Percentiles rank a stretch among this genome's conserved stretches.
Evolutionary conservation across 495 filamentous ascomycete species (phyloP).

Genomic region (Talaromyces ruber): DNA sequence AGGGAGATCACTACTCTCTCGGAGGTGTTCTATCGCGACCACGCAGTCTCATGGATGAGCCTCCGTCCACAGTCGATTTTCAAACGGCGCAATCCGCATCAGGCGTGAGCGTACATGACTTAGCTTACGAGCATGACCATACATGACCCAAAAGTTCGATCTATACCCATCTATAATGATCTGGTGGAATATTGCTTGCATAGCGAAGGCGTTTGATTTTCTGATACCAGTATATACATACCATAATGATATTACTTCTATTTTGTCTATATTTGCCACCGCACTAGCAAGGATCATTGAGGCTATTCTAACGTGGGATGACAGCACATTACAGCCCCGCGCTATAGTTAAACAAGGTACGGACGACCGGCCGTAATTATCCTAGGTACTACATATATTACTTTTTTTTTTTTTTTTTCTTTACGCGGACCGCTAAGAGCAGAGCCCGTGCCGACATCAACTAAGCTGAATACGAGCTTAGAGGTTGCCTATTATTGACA

Average conservation of each 20-base stretch:
- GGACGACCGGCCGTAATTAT: too few species aligned
- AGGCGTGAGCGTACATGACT: not conserved
- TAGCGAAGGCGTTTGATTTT: not conserved
- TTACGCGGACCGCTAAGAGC: too few species aligned
- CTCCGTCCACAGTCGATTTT: conserved; percentile 17
- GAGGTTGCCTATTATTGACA: too few species aligned
- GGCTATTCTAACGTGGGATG: too few species aligned
- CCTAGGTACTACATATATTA: too few species aligned
- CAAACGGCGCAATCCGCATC: not conserved
- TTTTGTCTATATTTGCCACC: not conserved
- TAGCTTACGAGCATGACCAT: not conserved
- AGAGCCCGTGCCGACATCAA: too few species aligned
- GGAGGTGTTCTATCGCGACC: conserved; percentile 32
- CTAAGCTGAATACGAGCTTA: too few species aligned
- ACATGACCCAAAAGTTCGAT: not conserved
- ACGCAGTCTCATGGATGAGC: conserved; percentile 27
- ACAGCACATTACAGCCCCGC: too few species aligned
- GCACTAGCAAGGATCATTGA: not conserved
- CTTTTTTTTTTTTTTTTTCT: too few species aligned
- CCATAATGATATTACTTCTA: not conserved
- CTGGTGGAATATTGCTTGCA: not conserved
- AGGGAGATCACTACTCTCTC: conserved; percentile 5
- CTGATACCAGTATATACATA: not conserved
- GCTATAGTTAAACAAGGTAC: too few species aligned
- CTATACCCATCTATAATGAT: not conserved